Conservation (phyloP, 2,329 filamentous ascomycete species). For the Paecilomyces dactylethromorphus region DNA sequence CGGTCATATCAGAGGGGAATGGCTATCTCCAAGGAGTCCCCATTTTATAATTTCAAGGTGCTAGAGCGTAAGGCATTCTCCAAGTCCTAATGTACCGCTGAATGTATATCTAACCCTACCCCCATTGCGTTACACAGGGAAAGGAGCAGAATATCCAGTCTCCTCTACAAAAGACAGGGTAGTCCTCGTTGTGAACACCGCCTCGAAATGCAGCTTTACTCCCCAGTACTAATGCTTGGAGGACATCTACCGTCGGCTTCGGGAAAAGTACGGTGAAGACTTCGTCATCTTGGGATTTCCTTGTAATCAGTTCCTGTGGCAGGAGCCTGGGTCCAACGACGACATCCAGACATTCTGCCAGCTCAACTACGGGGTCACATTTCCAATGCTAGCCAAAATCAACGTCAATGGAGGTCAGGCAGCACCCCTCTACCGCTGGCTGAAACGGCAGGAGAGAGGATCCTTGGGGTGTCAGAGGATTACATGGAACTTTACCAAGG, state of each 20-base stretch:
- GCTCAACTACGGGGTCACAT: slow-evolving; percentile 87
- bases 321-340: slow-evolving; percentile 79
- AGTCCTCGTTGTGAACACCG: slow-evolving; percentile 92
- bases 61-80: too few relatives aligned
- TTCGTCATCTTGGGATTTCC: slow-evolving; percentile 92
- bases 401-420: slow-evolving; percentile 86
- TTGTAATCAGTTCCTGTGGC: slow-evolving; percentile 92
- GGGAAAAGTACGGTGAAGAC: slow-evolving; percentile 61
- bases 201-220: slow-evolving; percentile 98
- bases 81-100: too few relatives aligned
- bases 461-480: slow-evolving; percentile 80
- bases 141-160: slow-evolving; percentile 65
- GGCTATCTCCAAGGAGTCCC: too few relatives aligned
- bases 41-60: too few relatives aligned
- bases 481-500: slow-evolving; percentile 99
- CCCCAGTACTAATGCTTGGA: slow-evolving; percentile 90
- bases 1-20: too few relatives aligned
- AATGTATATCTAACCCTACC: slow-evolving; percentile 2
- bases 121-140: slow-evolving; percentile 50
- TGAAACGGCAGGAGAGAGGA: slow-evolving; percentile 67
- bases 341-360: slow-evolving; percentile 82
- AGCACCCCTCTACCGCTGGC: slow-evolving; percentile 70
- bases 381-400: slow-evolving; percentile 85
- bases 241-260: slow-evolving; percentile 75
- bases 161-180: slow-evolving; percentile 79